phyloP scores from a whole-genome alignment of 1,139 yeast genomes.

The Pichia sp. region DNA sequence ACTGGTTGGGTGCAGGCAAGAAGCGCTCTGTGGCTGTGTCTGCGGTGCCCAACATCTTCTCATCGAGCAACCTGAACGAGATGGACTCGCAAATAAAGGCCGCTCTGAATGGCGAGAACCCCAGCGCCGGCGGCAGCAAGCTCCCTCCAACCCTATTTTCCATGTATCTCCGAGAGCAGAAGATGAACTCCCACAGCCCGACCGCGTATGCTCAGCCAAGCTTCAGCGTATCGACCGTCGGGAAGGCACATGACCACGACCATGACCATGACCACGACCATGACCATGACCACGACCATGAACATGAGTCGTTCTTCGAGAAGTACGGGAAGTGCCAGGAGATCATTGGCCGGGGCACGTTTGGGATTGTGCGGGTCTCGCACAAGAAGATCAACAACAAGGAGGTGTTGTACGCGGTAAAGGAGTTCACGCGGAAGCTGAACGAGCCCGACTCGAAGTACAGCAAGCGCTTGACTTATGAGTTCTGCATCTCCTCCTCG shows the following conservation, averaged over 20 bases:
- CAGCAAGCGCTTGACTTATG: constrained; percentile 71
- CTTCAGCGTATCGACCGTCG: constrained; percentile 1
- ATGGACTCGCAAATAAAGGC: constrained; percentile 28
- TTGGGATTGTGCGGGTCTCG: constrained; percentile 76
- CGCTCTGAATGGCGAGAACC: constrained; percentile 8
- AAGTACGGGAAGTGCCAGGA: constrained; percentile 79
- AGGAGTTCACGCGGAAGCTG: constrained; percentile 62
- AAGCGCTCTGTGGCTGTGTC: constrained; percentile 75
- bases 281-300: neutral
- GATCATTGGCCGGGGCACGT: constrained; percentile 79
- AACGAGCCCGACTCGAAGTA: constrained; percentile 57
- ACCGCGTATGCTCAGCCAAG: constrained; percentile 3
- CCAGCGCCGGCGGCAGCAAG: constrained; percentile 3
- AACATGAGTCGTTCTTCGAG: constrained; percentile 42
- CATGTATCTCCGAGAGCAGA: constrained; percentile 38
- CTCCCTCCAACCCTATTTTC: constrained; percentile 76
- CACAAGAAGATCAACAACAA: constrained; percentile 40
- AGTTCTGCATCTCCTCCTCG: constrained; percentile 81
- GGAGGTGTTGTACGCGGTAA: constrained; percentile 69
- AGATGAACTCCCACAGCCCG: neutral
- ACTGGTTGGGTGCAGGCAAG: constrained; percentile 74
- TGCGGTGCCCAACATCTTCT: constrained; percentile 70
- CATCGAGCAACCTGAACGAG: constrained; percentile 29
- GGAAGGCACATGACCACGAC: neutral
- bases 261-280: neutral